phyloP scores from a whole-genome alignment of 2,329 filamentous ascomycete genomes.

The Stemphylium beticola region DNA sequence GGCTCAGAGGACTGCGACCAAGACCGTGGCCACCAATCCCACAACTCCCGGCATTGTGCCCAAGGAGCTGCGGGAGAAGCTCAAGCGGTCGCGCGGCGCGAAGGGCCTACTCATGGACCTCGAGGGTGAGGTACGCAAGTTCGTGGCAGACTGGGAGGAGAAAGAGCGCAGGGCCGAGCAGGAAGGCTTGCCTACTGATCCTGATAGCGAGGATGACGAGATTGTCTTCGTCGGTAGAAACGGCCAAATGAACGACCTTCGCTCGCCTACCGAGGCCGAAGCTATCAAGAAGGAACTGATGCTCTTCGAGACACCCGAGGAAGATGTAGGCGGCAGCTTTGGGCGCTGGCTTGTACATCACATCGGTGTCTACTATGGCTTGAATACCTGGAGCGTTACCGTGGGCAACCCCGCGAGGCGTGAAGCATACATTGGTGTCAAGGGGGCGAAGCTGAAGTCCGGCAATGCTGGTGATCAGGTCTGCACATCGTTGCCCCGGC shows the following conservation, averaged over 20 bases:
- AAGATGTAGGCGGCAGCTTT: slow-evolving; percentile 79
- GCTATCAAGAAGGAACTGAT: slow-evolving; percentile 68
- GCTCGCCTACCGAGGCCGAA: slow-evolving; percentile 57
- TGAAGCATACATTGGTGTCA: slow-evolving; percentile 83
- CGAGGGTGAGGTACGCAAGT: slow-evolving; percentile 81
- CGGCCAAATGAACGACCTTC: slow-evolving; percentile 66
- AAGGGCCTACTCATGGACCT: slow-evolving; percentile 81
- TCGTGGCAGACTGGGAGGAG: slow-evolving; percentile 69
- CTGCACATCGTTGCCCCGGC: slow-evolving; percentile 40
- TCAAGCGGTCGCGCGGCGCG: slow-evolving; percentile 81
- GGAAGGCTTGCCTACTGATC: slow-evolving; percentile 54
- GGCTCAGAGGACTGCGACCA: slow-evolving; percentile 43
- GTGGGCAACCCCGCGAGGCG: slow-evolving; percentile 72
- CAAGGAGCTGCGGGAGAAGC: slow-evolving; percentile 76
- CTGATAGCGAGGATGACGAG: slow-evolving; percentile 75
- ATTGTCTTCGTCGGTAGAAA: slow-evolving; percentile 86
- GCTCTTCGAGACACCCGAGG: slow-evolving; percentile 79
- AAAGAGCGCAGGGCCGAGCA: slow-evolving; percentile 57
- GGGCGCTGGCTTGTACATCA: slow-evolving; percentile 93
- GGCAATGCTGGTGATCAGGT: slow-evolving; percentile 15
- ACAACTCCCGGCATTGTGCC: slow-evolving; percentile 65
- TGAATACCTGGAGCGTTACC: slow-evolving; percentile 81
- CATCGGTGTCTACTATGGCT: slow-evolving; percentile 89
- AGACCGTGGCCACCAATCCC: slow-evolving; percentile 49
- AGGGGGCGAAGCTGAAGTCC: slow-evolving; percentile 51